phyloP scores from a whole-genome alignment of 2,329 filamentous ascomycete species.

The Xenoacremonium recifei region DNA sequence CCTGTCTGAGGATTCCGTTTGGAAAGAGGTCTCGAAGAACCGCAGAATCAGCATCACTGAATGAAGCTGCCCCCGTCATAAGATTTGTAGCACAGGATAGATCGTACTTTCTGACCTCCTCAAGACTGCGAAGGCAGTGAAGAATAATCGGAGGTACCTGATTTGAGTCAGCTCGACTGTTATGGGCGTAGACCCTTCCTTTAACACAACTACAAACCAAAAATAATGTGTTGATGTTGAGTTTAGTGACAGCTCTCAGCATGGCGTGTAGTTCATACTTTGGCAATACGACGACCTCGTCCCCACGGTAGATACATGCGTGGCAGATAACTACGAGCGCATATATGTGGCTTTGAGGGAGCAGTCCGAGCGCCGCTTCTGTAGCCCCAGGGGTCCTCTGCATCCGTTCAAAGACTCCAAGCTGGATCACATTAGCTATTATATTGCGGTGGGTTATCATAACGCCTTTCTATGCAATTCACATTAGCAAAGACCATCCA shows the following conservation, averaged over 20 bases:
- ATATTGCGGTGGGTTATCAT: slow-evolving; percentile 81
- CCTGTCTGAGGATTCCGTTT: no score
- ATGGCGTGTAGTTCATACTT: slow-evolving; percentile 71
- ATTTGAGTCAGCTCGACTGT: no score
- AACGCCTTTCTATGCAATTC: slow-evolving; percentile 78
- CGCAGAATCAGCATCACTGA: no score
- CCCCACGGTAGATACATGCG: slow-evolving; percentile 65
- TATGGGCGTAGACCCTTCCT: no score
- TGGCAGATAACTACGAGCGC: slow-evolving; percentile 71
- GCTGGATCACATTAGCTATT: slow-evolving; percentile 71
- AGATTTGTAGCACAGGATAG: no score
- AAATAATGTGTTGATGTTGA: slow-evolving; percentile 65
- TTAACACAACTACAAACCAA: no score
- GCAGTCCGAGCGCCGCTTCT: slow-evolving; percentile 58
- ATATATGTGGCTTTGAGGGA: slow-evolving; percentile 83
- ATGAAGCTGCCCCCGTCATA: no score
- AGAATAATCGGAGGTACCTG: slow-evolving; percentile 72
- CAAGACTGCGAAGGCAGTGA: slow-evolving; percentile 61
- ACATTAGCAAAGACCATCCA: no score
- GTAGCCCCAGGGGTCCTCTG: slow-evolving; percentile 31
- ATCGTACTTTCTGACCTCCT: slow-evolving; percentile 61
- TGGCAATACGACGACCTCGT: slow-evolving; percentile 68
- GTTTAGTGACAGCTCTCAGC: slow-evolving; percentile 63
- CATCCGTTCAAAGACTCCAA: slow-evolving; percentile 42
- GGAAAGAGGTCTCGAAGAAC: no score